phyloP scores from a whole-genome alignment of 2,329 filamentous ascomycete genomes.

The Claviceps spartinae region DNA sequence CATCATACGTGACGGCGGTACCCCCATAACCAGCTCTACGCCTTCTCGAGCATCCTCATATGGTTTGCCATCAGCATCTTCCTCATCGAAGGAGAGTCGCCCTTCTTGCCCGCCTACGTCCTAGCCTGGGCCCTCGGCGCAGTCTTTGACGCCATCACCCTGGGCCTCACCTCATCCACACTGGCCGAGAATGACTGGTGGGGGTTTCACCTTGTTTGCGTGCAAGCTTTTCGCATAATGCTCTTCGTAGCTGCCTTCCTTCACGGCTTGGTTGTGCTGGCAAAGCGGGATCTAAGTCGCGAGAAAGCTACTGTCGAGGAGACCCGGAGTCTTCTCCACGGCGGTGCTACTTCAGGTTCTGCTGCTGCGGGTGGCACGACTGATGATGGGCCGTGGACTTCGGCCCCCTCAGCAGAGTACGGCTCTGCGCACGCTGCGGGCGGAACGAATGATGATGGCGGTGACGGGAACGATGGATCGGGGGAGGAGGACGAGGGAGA shows the following conservation, averaged over 20 bases:
- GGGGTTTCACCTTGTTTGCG: background rate
- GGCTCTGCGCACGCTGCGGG: conserved; percentile 9
- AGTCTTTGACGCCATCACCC: conserved; percentile 1
- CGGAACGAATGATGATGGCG: conserved; percentile 10
- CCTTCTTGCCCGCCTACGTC: conserved; percentile 7
- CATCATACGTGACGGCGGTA: no score
- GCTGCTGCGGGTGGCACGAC: no score
- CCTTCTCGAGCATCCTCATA: conserved; percentile 3
- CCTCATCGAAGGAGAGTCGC: conserved; percentile 4
- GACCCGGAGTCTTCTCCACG: conserved; percentile 1
- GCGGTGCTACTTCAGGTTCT: background rate
- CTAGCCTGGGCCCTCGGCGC: conserved; percentile 4
- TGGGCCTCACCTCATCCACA: background rate
- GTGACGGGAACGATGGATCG: conserved; percentile 7
- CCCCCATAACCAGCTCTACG: background rate
- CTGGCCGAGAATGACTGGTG: background rate
- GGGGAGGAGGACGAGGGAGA: conserved; percentile 9
- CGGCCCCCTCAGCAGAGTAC: conserved; percentile 1
- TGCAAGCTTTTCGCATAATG: background rate
- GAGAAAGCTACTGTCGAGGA: conserved; percentile 1
- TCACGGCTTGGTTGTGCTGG: background rate
- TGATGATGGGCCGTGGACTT: background rate
- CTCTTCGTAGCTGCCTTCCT: background rate
- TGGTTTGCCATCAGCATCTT: conserved; percentile 6
- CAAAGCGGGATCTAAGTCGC: background rate